Percentiles rank a stretch among this genome's conserved stretches.
phyloP scores from a whole-genome alignment of 2,329 filamentous ascomycete species.

The Rhynchosporium graminicola region DNA sequence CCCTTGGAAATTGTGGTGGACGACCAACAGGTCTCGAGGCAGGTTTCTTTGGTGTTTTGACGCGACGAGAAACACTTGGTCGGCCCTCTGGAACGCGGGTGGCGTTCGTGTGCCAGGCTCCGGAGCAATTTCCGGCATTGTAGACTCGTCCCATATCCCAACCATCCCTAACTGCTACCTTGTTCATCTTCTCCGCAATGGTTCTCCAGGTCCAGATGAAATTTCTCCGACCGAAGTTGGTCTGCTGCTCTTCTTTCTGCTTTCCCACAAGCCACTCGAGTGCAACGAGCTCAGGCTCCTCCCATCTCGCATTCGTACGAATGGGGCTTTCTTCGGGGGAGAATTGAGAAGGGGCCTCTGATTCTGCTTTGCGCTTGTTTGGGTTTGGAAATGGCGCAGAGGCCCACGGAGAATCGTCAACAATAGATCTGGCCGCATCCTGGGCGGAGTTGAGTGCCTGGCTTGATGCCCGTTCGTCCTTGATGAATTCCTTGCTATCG shows the following conservation, averaged over 20 bases:
- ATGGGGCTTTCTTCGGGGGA: not conserved
- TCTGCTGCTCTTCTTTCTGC: not conserved
- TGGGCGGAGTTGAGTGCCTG: too few species aligned
- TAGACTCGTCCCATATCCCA: slow-evolving; percentile 4
- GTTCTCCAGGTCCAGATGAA: slow-evolving; percentile 9
- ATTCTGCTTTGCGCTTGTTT: not conserved
- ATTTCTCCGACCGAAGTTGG: not conserved
- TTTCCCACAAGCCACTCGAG: slow-evolving; percentile 4
- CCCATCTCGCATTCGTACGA: not conserved
- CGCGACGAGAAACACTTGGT: not conserved
- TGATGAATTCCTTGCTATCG: not conserved
- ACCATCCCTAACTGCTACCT: slow-evolving; percentile 9
- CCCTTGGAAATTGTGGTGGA: too few species aligned
- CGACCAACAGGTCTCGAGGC: not conserved
- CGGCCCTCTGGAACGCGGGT: slow-evolving; percentile 4
- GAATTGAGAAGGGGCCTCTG: not conserved
- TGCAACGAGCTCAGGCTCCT: not conserved
- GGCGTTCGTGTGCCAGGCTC: not conserved
- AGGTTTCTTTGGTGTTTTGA: not conserved
- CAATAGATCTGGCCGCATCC: not conserved
- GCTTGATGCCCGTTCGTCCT: not conserved
- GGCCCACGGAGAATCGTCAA: not conserved
- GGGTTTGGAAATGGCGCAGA: not conserved
- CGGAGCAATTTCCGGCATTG: slow-evolving; percentile 4
- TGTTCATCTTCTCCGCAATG: slow-evolving; percentile 15